A percentile compares a stretch with the other conserved stretches of the same genome.
These are phyloP conservation scores for Solanum chilense DNA, from an alignment of 257 asterid species.

Conservation along the genomic window DNA sequence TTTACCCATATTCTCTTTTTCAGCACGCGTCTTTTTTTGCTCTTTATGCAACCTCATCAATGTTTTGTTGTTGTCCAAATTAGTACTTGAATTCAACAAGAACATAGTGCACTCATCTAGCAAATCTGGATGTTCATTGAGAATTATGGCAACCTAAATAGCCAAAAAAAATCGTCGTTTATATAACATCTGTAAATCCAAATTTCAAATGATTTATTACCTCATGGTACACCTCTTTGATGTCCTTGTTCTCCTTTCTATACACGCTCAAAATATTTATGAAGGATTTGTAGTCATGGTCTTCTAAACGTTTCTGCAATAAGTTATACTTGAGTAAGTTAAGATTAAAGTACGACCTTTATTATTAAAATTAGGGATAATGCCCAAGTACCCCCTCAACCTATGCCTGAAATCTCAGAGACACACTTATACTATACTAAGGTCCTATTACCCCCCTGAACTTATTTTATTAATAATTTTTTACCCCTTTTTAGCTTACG, in stretches of 20 bases:
- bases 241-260: slow-evolving; percentile 77
- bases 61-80: not conserved
- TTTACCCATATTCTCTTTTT: not conserved
- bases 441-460: no score
- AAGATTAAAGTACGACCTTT: not conserved
- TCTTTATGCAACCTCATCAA: not conserved
- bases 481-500: no score
- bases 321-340: not conserved
- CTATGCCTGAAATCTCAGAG: no score
- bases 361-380: not conserved
- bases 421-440: no score
- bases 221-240: slow-evolving; percentile 81
- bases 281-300: slow-evolving; percentile 83
- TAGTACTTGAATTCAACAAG: slow-evolving; percentile 2
- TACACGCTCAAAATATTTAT: slow-evolving; percentile 85
- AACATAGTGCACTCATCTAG: slow-evolving; percentile 86
- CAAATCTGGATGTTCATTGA: slow-evolving; percentile 78
- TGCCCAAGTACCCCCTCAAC: no score
- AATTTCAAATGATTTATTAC: slow-evolving; percentile 12
- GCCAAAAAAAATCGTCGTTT: not conserved
- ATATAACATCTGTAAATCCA: not conserved
- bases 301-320: slow-evolving; percentile 74
- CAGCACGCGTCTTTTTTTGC: not conserved
- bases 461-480: no score
- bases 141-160: slow-evolving; percentile 63